Evolutionary conservation across 2,329 filamentous ascomycete species (phyloP).

Genomic region (Fusarium luffae): DNA sequence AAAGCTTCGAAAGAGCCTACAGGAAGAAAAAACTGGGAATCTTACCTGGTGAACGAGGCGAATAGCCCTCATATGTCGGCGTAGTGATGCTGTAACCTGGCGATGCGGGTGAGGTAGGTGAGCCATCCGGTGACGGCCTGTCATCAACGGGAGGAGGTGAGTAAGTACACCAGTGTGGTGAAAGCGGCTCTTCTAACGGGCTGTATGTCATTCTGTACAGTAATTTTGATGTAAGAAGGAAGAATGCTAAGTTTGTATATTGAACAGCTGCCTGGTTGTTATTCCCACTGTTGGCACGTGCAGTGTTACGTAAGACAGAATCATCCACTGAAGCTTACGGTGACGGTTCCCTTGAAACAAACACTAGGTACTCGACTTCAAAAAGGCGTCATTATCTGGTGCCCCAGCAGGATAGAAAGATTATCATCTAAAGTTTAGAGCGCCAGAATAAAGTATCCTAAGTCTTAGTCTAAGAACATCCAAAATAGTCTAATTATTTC

Average conservation of each 20-base stretch:
- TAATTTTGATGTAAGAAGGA: background rate
- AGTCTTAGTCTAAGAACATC: accelerated
- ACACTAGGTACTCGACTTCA: too few species aligned
- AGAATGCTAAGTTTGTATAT: background rate
- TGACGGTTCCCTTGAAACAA: too few species aligned
- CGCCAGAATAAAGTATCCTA: background rate
- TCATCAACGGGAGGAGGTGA: background rate
- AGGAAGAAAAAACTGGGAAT: too few species aligned
- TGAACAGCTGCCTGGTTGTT: background rate
- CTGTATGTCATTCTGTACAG: background rate
- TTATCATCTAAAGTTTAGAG: background rate
- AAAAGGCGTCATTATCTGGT: too few species aligned
- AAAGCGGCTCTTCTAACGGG: too few species aligned
- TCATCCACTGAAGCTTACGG: background rate
- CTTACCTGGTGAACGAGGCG: background rate
- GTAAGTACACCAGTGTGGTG: too few species aligned
- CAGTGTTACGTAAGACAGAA: background rate
- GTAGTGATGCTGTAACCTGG: background rate
- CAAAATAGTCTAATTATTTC: background rate
- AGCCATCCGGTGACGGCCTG: background rate
- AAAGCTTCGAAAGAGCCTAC: too few species aligned
- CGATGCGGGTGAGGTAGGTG: background rate
- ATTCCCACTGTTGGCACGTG: background rate
- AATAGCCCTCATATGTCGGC: background rate
- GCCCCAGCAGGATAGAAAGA: too few species aligned